Percentiles rank a stretch among this genome's conserved stretches.
Conservation (phyloP, 2,329 filamentous ascomycete genomes). For the Lachnellula arida region DNA sequence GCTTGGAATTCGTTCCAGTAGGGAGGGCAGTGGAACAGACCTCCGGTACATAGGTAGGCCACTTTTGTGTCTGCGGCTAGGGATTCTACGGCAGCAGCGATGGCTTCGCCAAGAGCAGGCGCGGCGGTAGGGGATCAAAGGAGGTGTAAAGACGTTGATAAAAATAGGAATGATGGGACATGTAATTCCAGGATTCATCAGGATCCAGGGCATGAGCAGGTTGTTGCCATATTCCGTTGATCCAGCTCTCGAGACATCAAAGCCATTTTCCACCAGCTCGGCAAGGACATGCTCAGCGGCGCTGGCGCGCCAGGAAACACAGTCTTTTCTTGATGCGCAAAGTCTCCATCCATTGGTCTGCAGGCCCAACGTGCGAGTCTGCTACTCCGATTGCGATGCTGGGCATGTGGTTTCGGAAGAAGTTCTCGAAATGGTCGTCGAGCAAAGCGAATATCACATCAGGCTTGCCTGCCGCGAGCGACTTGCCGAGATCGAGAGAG, state of each 20-base stretch:
- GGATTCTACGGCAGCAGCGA: slow-evolving; percentile 22
- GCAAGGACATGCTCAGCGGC: slow-evolving; percentile 25
- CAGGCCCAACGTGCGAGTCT: slow-evolving; percentile 26
- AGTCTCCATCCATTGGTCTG: slow-evolving; percentile 30
- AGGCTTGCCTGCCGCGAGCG: slow-evolving; percentile 26
- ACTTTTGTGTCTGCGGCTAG: slow-evolving; percentile 16
- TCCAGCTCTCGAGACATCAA: slow-evolving; percentile 26
- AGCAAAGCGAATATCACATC: slow-evolving; percentile 32
- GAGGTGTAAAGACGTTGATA: slow-evolving; percentile 31
- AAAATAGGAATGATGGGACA: slow-evolving; percentile 29
- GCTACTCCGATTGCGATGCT: slow-evolving; percentile 28
- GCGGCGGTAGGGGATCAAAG: slow-evolving; percentile 28
- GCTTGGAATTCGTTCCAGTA: slow-evolving; percentile 30
- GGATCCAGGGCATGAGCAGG: slow-evolving; percentile 30
- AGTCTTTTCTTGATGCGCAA: slow-evolving; percentile 26
- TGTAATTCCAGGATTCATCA: slow-evolving; percentile 26
- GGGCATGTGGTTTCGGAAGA: slow-evolving; percentile 30
- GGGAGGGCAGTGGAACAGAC: slow-evolving; percentile 31
- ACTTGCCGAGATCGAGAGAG: slow-evolving; percentile 26
- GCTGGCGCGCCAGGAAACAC: slow-evolving; percentile 26
- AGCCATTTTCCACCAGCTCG: slow-evolving; percentile 24
- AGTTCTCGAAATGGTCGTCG: slow-evolving; percentile 32
- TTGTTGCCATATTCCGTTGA: slow-evolving; percentile 29
- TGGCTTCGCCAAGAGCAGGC: slow-evolving; percentile 31
- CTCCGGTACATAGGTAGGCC: slow-evolving; percentile 22